Conservation (phyloP, 306 rosid genomes). For the Castanospermum australe region DNA sequence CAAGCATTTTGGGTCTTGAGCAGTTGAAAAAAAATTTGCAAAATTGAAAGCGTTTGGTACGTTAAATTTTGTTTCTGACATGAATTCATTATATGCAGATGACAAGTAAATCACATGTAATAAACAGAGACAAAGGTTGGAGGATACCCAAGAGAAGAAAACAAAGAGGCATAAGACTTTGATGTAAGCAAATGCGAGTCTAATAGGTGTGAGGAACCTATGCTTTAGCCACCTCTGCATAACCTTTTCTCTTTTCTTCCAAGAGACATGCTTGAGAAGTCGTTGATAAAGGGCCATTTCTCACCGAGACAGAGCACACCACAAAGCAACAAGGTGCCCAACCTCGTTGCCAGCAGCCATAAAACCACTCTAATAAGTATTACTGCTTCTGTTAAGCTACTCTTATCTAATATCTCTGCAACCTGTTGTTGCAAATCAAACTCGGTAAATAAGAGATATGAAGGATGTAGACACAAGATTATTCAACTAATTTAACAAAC, state of each 20-base stretch:
- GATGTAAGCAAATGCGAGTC: conserved; percentile 42
- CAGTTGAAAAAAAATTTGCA: not conserved
- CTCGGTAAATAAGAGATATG: not conserved
- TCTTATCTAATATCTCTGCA: conserved; percentile 34
- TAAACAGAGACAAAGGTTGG: not conserved
- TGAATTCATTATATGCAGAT: not conserved
- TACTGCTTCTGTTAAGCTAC: conserved; percentile 36
- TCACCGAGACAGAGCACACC: conserved; percentile 38
- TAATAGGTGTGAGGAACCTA: conserved; percentile 44
- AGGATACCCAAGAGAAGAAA: conserved; percentile 43
- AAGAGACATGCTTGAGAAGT: conserved; percentile 38
- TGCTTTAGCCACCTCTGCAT: conserved; percentile 40
- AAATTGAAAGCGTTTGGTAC: not conserved
- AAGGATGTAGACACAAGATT: not conserved
- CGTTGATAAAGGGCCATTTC: conserved; percentile 41
- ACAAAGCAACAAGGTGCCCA: conserved; percentile 46
- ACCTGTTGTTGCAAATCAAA: conserved; percentile 27
- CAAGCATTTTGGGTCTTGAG: no score
- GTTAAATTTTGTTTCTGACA: not conserved
- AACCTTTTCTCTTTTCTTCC: conserved; percentile 47
- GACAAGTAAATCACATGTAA: not conserved
- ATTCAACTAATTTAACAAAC: not conserved
- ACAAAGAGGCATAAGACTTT: conserved; percentile 42
- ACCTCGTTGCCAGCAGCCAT: conserved; percentile 45
- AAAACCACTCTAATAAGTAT: conserved; percentile 39